Conservation (phyloP, 306 rosid genomes). For the Oxytropis ochrocephala region DNA sequence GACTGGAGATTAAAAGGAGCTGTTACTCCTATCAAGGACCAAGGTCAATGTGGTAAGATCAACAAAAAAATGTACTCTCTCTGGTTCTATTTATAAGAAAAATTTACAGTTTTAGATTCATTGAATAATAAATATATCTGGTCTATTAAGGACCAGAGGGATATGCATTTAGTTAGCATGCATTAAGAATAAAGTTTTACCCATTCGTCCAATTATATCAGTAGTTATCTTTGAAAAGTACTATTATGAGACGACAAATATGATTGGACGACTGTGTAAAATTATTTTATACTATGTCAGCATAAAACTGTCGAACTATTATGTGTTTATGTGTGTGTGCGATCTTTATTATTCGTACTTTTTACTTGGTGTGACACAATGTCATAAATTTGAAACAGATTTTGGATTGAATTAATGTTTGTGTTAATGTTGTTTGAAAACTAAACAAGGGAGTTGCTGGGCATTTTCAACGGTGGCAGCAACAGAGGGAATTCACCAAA, state of each 20-base stretch:
- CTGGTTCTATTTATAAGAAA: too few relatives aligned
- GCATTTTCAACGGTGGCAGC: slow-evolving; percentile 25
- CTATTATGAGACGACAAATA: background rate
- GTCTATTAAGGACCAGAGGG: too few relatives aligned
- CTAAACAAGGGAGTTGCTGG: slow-evolving; percentile 23
- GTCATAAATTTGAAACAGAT: background rate
- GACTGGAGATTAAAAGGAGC: slow-evolving; percentile 38
- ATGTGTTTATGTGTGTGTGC: background rate
- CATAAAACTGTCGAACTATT: too few relatives aligned
- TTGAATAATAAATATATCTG: too few relatives aligned
- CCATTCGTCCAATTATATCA: too few relatives aligned
- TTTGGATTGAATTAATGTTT: background rate
- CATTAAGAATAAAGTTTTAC: too few relatives aligned
- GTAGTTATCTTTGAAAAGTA: too few relatives aligned
- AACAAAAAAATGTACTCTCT: too few relatives aligned
- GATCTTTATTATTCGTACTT: too few relatives aligned
- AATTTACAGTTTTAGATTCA: too few relatives aligned
- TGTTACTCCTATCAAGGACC: slow-evolving; percentile 33
- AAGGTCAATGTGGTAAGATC: slow-evolving; percentile 41
- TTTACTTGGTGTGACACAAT: background rate
- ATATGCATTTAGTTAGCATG: too few relatives aligned
- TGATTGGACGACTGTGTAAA: background rate
- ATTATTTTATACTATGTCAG: too few relatives aligned
- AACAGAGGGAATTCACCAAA: slow-evolving; percentile 17
- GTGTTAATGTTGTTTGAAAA: background rate